phyloP scores from a whole-genome alignment of 139 green algal genomes.

The Coelastrella sp. region DNA sequence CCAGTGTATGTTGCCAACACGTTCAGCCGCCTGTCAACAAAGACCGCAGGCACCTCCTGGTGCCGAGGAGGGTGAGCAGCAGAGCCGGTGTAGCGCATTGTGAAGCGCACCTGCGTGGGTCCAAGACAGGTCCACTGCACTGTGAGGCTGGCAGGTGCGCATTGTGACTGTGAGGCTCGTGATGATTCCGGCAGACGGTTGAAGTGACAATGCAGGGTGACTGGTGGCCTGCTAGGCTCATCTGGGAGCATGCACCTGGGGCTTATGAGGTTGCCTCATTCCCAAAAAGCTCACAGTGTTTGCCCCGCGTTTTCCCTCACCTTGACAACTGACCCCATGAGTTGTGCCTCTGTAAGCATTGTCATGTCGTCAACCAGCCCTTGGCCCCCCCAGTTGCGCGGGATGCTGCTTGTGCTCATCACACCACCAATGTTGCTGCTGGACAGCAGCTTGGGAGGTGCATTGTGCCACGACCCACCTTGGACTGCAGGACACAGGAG shows the following conservation, averaged over 20 bases:
- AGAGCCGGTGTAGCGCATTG: slow-evolving; percentile 31
- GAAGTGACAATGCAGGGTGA: no score
- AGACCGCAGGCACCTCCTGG: slow-evolving; percentile 45
- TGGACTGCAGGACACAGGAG: slow-evolving; percentile 9
- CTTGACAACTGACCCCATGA: slow-evolving; percentile 21
- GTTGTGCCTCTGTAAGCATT: slow-evolving; percentile 9
- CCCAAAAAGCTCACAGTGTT: no score
- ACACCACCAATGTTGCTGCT: background rate
- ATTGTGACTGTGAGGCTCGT: background rate
- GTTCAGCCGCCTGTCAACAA: slow-evolving; percentile 37
- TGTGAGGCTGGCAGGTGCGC: background rate
- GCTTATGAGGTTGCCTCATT: no score
- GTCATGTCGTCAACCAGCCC: slow-evolving; percentile 30
- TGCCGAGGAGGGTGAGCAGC: background rate
- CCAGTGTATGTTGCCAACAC: slow-evolving; percentile 34
- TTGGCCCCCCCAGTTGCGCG: slow-evolving; percentile 47
- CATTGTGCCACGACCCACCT: slow-evolving; percentile 41
- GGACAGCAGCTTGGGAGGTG: slow-evolving; percentile 14
- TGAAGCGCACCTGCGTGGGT: background rate
- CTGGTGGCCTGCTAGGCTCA: no score
- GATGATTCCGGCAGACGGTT: no score
- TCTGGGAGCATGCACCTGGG: no score
- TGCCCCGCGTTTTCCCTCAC: background rate
- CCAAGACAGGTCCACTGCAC: background rate
- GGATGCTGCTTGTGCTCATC: background rate